A percentile compares a stretch with the other conserved stretches of the same genome.
Conservation (phyloP, 306 rosid genomes). For the Biancaea sappan region DNA sequence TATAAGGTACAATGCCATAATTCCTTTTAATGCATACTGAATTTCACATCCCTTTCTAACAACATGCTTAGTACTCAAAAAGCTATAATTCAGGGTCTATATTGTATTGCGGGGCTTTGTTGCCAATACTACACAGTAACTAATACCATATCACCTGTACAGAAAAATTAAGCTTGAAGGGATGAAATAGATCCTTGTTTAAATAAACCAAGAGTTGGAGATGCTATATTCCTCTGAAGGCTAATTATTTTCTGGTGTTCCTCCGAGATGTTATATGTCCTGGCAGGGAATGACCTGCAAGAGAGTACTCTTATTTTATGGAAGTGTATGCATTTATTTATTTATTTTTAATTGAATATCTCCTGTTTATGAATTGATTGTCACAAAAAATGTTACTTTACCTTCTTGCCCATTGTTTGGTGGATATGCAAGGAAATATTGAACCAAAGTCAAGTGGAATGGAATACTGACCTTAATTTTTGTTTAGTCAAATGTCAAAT, state of each 20-base stretch:
- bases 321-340: neutral
- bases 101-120: conserved; percentile 8
- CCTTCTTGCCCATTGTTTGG: neutral
- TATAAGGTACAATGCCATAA: conserved; percentile 64
- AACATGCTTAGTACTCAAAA: neutral
- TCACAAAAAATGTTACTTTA: conserved; percentile 7
- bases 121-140: conserved; percentile 4
- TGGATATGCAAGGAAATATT: neutral
- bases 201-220: neutral
- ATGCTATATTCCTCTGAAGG: neutral
- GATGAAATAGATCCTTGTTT: neutral
- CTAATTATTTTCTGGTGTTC: neutral
- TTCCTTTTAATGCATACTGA: conserved; percentile 6
- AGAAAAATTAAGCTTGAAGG: conserved; percentile 26
- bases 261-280: neutral
- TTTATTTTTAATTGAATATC: neutral
- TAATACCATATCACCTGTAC: conserved; percentile 19
- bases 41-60: neutral
- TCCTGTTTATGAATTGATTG: conserved; percentile 13
- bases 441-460: neutral
- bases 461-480: neutral
- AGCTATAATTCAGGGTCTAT: neutral
- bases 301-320: neutral
- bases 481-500: neutral
- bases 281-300: neutral